Base-by-base conservation (phyloP, 805 yeast genomes). In the Komagataella kurtzmanii region DNA sequence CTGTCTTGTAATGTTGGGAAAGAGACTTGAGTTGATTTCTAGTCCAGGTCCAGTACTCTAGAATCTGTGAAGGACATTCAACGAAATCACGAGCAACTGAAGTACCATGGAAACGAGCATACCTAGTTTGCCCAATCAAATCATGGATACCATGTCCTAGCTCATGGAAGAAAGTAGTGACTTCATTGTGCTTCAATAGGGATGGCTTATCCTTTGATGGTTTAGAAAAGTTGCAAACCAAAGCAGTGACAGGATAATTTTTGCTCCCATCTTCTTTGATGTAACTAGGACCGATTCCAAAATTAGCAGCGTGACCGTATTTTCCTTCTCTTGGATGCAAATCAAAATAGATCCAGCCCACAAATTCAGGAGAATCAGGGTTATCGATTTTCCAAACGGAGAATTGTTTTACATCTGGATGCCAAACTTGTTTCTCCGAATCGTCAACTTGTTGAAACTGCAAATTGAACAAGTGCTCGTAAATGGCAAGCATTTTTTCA, bases 1-100 rank as follows among this genome's bases (percentile, higher is more conserved):
- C 71, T 51, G 75, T 68, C 45, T 65, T 50, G 63, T 83, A 86
- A 64, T 88, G 96, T 18, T 76, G 71, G 0, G 91, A 81, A 51
- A 88, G 66, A 7, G 63, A 61, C 57, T 71, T 74, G 56, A 88
- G 70, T 64, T 80, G 82, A 45, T 73, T 68, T 51, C 73, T 73
- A 51, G 82, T 76, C 95, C 96, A 88, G 44, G 90, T 83, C 88
- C 93, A 88, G 65, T 80, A 85, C 65, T 88, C 96, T 58, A 88
- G 71, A 81, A 88, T 79, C 69, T 88, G 96, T 1, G 95, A 87
- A 24, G 96, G 96, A 53, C 91, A 87, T 66, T 88, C 96, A 49
- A 88, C 95, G 67, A 88, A 88, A 67, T 88, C 96, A 76, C 93
- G 75, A 44, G 85, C 80, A 47, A 85, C 91, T 45, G 77, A 71